Evolutionary conservation across 495 filamentous ascomycete genomes (phyloP).

Genomic region (Xylaria intraflava): DNA sequence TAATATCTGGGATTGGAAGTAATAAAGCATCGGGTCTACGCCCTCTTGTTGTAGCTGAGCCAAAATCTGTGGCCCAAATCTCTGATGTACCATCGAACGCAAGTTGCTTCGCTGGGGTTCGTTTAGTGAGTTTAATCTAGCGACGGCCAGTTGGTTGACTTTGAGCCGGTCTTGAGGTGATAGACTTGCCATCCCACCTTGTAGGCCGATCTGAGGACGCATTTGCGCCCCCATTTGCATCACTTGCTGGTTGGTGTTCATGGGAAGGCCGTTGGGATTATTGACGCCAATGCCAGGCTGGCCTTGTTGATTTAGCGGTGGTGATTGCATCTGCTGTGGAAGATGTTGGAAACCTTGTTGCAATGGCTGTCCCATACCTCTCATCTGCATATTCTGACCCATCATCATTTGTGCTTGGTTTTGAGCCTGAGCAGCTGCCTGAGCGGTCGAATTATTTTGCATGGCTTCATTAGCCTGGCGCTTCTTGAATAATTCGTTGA

Average conservation of each 20-base stretch:
- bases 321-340: slow-evolving; percentile 45
- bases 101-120: slow-evolving; percentile 29
- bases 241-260: slow-evolving; percentile 33
- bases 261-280: slow-evolving; percentile 24
- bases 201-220: slow-evolving; percentile 17
- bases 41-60: slow-evolving; percentile 27
- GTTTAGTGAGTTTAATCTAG: slow-evolving; percentile 16
- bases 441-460: slow-evolving; percentile 34
- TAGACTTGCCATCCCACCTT: slow-evolving; percentile 20
- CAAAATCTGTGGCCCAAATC: slow-evolving; percentile 24
- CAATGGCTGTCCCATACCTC: slow-evolving; percentile 33
- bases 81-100: slow-evolving; percentile 26
- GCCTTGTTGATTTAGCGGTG: slow-evolving; percentile 34
- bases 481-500: slow-evolving; percentile 32
- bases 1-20: slow-evolving; percentile 37
- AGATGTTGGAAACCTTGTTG: slow-evolving; percentile 43
- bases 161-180: slow-evolving; percentile 22
- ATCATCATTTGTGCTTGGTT: slow-evolving; percentile 41
- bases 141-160: slow-evolving; percentile 24
- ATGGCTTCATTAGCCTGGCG: slow-evolving; percentile 39
- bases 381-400: slow-evolving; percentile 39
- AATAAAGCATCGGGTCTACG: slow-evolving; percentile 36
- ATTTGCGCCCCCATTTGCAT: slow-evolving; percentile 31
- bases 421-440: slow-evolving; percentile 31
- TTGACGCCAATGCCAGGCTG: slow-evolving; percentile 33